Percentiles rank a stretch among this genome's conserved stretches.
phyloP scores from a whole-genome alignment of 2,329 filamentous ascomycete genomes.

The Phaeoacremonium minimum region DNA sequence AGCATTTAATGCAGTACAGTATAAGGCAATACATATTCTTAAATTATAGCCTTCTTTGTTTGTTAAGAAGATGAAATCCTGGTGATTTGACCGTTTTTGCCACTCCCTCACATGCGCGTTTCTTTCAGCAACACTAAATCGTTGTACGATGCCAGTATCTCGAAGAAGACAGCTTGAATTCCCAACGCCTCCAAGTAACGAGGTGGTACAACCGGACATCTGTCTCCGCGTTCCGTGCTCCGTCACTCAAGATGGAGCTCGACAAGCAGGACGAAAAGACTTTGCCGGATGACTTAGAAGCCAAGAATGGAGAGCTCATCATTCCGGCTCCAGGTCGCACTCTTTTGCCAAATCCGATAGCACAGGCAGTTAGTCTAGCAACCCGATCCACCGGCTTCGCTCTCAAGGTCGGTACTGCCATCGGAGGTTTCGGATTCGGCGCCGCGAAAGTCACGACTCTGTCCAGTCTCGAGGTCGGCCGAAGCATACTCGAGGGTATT shows the following conservation, averaged over 20 bases:
- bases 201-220: no score
- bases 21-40: no score
- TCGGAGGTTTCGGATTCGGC: conserved; percentile 47
- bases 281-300: conserved; percentile 1
- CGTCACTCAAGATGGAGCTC: background rate
- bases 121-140: no score
- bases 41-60: no score
- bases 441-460: conserved; percentile 52
- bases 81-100: no score
- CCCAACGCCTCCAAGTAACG: no score
- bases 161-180: no score
- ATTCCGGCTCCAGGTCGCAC: conserved; percentile 30
- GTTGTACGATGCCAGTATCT: no score
- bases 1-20: no score
- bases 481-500: conserved; percentile 49
- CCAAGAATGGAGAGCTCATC: conserved; percentile 1
- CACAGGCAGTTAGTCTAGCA: conserved; percentile 55
- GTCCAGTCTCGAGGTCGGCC: conserved; percentile 52
- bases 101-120: no score
- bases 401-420: conserved; percentile 46
- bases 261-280: background rate
- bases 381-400: conserved; percentile 56
- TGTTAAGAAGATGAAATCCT: no score
- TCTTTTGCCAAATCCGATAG: conserved; percentile 53
- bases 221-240: no score